Evolutionary conservation across 2,329 filamentous ascomycete species (phyloP).

Genomic region (Arthrobotrys sinensis): DNA sequence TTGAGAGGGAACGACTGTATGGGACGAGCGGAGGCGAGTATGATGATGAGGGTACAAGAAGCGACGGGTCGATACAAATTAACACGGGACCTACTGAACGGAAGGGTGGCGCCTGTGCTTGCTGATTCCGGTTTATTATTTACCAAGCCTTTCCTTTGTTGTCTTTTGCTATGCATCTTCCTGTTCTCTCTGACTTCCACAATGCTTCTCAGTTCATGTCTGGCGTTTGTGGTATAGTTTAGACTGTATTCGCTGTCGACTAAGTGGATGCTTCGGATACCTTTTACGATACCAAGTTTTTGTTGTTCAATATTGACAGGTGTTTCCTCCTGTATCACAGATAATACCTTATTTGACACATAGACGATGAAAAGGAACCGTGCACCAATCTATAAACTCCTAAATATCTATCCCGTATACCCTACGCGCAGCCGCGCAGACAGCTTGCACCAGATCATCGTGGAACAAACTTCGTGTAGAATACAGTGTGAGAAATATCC

Average conservation of each 20-base stretch:
- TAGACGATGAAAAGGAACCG: conserved; percentile 14
- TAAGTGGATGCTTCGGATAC: conserved; percentile 9
- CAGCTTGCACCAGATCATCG: conserved; percentile 9
- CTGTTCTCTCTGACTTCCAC: neutral
- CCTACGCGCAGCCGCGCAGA: neutral
- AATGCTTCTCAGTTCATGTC: conserved; percentile 16
- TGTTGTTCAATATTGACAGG: neutral
- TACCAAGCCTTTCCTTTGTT: neutral
- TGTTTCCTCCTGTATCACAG: neutral
- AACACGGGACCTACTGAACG: conserved; percentile 39
- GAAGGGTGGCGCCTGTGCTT: conserved; percentile 45
- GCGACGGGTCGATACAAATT: conserved; percentile 50
- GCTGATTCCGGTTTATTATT: conserved; percentile 1
- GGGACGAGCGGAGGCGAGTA: conserved; percentile 52
- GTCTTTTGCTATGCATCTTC: neutral
- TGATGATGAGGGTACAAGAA: conserved; percentile 51
- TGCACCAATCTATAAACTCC: conserved; percentile 28
- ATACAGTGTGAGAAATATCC: conserved; percentile 1
- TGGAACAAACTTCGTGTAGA: conserved; percentile 9
- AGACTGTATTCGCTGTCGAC: conserved; percentile 21
- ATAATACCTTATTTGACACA: conserved; percentile 1
- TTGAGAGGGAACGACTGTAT: conserved; percentile 62
- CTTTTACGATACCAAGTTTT: conserved; percentile 4
- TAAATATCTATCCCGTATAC: conserved; percentile 18
- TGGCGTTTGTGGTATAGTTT: conserved; percentile 27